Percentiles rank a stretch among this genome's conserved stretches.
Evolutionary conservation across 371 early-diverging fungal species (phyloP).

Genomic region (Mortierella sp.): DNA sequence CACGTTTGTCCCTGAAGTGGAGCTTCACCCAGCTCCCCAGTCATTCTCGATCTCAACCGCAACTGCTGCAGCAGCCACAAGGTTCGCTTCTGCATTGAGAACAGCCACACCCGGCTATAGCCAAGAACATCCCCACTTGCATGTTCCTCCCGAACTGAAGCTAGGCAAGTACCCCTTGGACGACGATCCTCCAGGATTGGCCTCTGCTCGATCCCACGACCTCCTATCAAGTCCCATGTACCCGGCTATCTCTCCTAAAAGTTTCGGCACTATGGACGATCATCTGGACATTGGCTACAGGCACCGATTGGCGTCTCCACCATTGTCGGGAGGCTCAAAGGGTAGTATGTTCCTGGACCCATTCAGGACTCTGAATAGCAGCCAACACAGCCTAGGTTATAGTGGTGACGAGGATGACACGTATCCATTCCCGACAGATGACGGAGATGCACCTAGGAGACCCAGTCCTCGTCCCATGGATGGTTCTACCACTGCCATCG

Average conservation of each 20-base stretch:
- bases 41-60: background rate
- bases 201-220: slow-evolving; percentile 1
- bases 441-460: too few relatives aligned
- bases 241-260: slow-evolving; percentile 27
- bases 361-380: slow-evolving; percentile 26
- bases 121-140: slow-evolving; percentile 11
- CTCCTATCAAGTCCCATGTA: slow-evolving; percentile 12
- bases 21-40: too few relatives aligned
- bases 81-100: slow-evolving; percentile 2
- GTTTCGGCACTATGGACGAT: slow-evolving; percentile 4
- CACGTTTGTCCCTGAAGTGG: slow-evolving; percentile 16
- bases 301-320: slow-evolving; percentile 28
- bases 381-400: slow-evolving; percentile 11
- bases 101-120: slow-evolving; percentile 14
- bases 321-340: slow-evolving; percentile 18
- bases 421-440: slow-evolving; percentile 4
- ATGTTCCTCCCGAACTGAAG: slow-evolving; percentile 13
- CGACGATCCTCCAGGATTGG: background rate
- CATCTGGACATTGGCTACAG: background rate
- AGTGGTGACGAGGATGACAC: slow-evolving; percentile 3
- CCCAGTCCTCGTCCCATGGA: too few relatives aligned
- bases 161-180: slow-evolving; percentile 1
- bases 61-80: too few relatives aligned
- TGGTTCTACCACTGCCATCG: too few relatives aligned
- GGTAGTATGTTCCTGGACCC: slow-evolving; percentile 16